These are phyloP conservation scores for Rhodotorula babjevae DNA, from an alignment of 768 basidiomycete species.

Conservation along the genomic window DNA sequence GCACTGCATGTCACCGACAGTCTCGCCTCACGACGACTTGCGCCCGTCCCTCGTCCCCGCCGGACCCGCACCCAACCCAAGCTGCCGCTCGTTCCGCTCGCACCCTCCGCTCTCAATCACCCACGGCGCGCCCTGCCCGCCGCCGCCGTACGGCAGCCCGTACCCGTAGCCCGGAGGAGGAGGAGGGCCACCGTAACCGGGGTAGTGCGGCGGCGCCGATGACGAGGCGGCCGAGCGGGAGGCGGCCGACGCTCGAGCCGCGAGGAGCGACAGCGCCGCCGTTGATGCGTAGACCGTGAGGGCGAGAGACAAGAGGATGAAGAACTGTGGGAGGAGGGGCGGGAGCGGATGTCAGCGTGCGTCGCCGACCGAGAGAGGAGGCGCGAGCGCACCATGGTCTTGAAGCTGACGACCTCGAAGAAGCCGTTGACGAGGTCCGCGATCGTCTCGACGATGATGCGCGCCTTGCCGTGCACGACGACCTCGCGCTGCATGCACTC, in stretches of 20 bases:
- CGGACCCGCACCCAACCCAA: not conserved
- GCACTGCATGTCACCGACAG: not conserved
- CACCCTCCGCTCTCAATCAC: conserved; percentile 18
- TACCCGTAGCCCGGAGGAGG: conserved; percentile 1
- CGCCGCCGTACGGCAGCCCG: conserved; percentile 22
- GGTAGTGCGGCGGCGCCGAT: not conserved
- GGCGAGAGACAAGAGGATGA: conserved; percentile 45
- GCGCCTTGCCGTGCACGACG: conserved; percentile 76
- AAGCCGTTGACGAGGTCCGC: conserved; percentile 95
- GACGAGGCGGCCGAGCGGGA: not conserved
- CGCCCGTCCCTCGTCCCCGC: not conserved
- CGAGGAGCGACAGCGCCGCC: conserved; percentile 20
- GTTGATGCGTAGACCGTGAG: conserved; percentile 37
- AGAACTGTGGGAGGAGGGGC: conserved; percentile 45
- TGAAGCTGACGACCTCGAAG: conserved; percentile 96
- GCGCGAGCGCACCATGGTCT: conserved; percentile 66
- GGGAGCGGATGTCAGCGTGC: too few relatives aligned
- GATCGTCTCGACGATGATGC: conserved; percentile 86
- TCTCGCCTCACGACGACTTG: not conserved
- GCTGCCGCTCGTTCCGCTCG: not conserved
- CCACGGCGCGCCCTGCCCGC: conserved; percentile 5
- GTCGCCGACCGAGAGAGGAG: too few relatives aligned
- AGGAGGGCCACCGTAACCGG: not conserved
- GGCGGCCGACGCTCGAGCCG: conserved; percentile 9
- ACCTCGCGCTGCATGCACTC: conserved; percentile 65